These are phyloP conservation scores for Suillus fuscotomentosus DNA, from an alignment of 768 basidiomycete species.

Conservation along the genomic window DNA sequence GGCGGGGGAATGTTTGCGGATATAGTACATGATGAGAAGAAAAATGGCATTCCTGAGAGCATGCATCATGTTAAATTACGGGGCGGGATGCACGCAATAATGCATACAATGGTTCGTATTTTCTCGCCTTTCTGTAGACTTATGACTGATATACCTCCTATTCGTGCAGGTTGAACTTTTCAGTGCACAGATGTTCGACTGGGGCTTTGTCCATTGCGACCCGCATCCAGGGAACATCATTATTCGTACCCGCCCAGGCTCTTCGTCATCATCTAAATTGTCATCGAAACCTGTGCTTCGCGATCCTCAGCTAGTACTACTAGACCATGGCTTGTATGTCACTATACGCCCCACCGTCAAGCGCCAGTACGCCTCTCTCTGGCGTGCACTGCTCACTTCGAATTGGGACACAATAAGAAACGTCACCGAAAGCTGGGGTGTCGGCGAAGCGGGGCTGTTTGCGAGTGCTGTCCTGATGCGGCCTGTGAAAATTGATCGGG, in stretches of 20 bases:
- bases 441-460: slow-evolving; percentile 68
- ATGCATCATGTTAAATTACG: slow-evolving; percentile 31
- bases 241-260: slow-evolving; percentile 47
- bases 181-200: slow-evolving; percentile 87
- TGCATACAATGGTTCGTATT: slow-evolving; percentile 67
- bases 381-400: slow-evolving; percentile 61
- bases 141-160: neutral
- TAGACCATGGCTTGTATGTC: slow-evolving; percentile 94
- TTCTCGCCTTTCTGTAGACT: neutral
- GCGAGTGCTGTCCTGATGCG: slow-evolving; percentile 73
- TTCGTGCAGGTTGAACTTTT: slow-evolving; percentile 58
- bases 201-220: slow-evolving; percentile 88
- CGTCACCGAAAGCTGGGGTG: slow-evolving; percentile 62
- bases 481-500: slow-evolving; percentile 45
- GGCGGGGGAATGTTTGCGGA: slow-evolving; percentile 1
- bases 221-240: slow-evolving; percentile 79
- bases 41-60: neutral
- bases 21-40: neutral
- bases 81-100: slow-evolving; percentile 63
- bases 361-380: slow-evolving; percentile 73
- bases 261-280: neutral
- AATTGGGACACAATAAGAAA: slow-evolving; percentile 52
- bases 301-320: slow-evolving; percentile 68
- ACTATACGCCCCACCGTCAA: slow-evolving; percentile 64
- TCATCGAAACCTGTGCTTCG: slow-evolving; percentile 40